phyloP scores from a whole-genome alignment of 1,284 basidiomycete genomes.

The Cutaneotrichosporon daszewskae region DNA sequence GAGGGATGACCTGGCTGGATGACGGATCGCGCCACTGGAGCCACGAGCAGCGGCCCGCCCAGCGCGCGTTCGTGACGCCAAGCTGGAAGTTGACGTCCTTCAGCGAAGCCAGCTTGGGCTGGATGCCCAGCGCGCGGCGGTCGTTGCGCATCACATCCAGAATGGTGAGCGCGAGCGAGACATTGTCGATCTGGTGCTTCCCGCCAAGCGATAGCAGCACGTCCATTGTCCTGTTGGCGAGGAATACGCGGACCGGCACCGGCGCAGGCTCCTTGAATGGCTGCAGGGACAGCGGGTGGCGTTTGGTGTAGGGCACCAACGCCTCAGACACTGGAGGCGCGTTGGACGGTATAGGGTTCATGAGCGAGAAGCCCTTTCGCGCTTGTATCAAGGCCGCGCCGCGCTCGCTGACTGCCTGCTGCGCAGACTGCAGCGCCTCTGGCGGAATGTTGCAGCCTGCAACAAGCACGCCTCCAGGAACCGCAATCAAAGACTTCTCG shows the following conservation, averaged over 20 bases:
- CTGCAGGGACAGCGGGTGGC: conserved; percentile 31
- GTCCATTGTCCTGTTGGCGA: conserved; percentile 11
- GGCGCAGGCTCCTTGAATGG: conserved; percentile 25
- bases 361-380: conserved; percentile 1
- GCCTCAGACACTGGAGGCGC: conserved; percentile 35
- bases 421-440: conserved; percentile 53
- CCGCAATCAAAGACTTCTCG: conserved; percentile 81
- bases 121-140: conserved; percentile 36
- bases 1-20: conserved; percentile 33
- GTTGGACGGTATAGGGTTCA: conserved; percentile 2
- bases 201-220: conserved; percentile 60
- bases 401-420: conserved; percentile 45
- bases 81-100: conserved; percentile 51
- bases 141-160: conserved; percentile 59
- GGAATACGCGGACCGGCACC: conserved; percentile 15
- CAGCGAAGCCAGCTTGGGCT: conserved; percentile 45
- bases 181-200: conserved; percentile 73
- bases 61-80: conserved; percentile 61
- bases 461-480: conserved; percentile 64
- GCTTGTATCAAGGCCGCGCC: conserved; percentile 29
- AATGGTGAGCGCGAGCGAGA: conserved; percentile 63
- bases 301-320: no score
- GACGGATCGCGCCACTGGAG: conserved; percentile 12
- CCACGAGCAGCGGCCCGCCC: conserved; percentile 82
- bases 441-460: conserved; percentile 63